phyloP scores from a whole-genome alignment of 495 filamentous ascomycete genomes.

The Zalerion maritima region DNA sequence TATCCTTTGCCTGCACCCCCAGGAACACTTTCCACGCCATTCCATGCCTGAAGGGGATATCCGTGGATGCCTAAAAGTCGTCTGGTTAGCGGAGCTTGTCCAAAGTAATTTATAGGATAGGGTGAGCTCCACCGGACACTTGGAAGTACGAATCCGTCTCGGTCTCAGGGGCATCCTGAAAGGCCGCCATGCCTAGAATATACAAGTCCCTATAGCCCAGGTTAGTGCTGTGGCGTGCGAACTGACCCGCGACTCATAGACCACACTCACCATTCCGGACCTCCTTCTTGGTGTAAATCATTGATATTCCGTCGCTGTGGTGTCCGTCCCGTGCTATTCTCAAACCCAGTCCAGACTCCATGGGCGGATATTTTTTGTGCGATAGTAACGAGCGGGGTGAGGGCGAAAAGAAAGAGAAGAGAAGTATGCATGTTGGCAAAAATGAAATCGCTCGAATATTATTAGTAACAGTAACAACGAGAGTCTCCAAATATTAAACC shows the following conservation, averaged over 20 bases:
- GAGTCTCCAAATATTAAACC: too few relatives aligned
- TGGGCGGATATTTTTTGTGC: slow-evolving; percentile 16
- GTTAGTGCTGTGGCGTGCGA: slow-evolving; percentile 2
- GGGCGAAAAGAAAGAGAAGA: too few relatives aligned
- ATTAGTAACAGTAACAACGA: too few relatives aligned
- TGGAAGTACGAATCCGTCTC: slow-evolving; percentile 31
- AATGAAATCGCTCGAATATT: too few relatives aligned
- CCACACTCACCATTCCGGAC: slow-evolving; percentile 22
- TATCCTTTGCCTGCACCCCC: slow-evolving; percentile 23
- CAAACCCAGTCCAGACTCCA: slow-evolving; percentile 22
- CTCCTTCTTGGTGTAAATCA: slow-evolving; percentile 17
- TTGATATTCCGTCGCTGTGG: slow-evolving; percentile 26
- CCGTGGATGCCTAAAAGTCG: slow-evolving; percentile 34
- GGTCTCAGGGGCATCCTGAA: slow-evolving; percentile 25
- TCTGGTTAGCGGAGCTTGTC: neutral
- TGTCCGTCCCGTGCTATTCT: slow-evolving; percentile 16
- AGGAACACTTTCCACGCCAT: slow-evolving; percentile 24
- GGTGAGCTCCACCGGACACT: slow-evolving; percentile 23
- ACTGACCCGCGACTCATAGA: too few relatives aligned
- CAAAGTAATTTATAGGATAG: slow-evolving; percentile 6
- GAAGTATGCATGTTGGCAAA: too few relatives aligned
- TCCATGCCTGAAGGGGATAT: slow-evolving; percentile 30
- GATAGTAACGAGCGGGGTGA: too few relatives aligned
- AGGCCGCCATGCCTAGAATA: slow-evolving; percentile 26
- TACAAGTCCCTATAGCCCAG: slow-evolving; percentile 25